Evolutionary conservation across 2,329 filamentous ascomycete genomes (phyloP), one percentile per base, ranked within the genome.

Genomic region (Elsinoe perseae): DNA sequence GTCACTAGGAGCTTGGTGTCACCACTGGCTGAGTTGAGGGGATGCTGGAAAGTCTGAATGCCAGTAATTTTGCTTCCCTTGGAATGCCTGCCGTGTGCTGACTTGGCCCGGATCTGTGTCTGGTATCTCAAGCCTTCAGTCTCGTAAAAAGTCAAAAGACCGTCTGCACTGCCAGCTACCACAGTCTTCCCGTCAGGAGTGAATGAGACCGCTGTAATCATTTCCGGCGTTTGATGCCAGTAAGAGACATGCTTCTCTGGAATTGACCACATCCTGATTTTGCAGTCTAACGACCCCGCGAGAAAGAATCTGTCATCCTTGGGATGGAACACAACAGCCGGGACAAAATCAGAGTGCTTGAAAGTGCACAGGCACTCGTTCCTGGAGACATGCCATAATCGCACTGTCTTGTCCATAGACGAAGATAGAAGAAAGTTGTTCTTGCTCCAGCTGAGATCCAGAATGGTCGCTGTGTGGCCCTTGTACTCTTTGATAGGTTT

Each of bases 41-140:
- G 82, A 50, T 82, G 75, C 14, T 74, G 71, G 61, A 85, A 83
- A 0, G 89, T 86, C 65, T 92, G 84, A 54, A 98, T 95, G 5
- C 90, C 91, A 0, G 93, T 97, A 63, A 98, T 95, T 69, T 98
- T 98, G 74, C 90, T 95, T 4, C 92, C 92, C 69, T 95, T 96
- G 3, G 91, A 87, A 66, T 96, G 97, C 67, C 90, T 91, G 2
- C 93, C 92, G 58, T 91, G 81, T 0, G 89, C 89, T 0, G 91
- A 96, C 43, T 91, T 84, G n/a, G 96, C 91, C 62, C 95, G 90
- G 27, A 97, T 85, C 67, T 96, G 90, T 1, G 86, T 86, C 62
- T 88, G 81, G 54, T 85, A 82, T 65, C 89, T 93, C 52, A 98
- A 73, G 0, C 89, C 89, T 64, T 97, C 90, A 0, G 93, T 98